These are phyloP conservation scores for Hymenoscyphus infarciens DNA, from an alignment of 2,329 filamentous ascomycete species.

Conservation along the genomic window DNA sequence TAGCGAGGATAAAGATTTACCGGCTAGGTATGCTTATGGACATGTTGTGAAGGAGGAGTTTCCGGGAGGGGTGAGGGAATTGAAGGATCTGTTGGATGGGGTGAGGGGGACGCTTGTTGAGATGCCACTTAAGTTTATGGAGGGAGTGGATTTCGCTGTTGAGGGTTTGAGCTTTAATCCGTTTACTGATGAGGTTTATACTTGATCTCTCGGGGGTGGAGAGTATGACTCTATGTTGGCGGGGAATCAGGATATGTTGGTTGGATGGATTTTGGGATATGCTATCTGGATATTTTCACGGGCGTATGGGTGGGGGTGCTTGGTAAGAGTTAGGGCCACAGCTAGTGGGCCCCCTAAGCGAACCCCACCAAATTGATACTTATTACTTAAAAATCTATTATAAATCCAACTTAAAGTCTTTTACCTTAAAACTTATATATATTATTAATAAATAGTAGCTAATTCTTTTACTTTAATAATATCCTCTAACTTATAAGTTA, in stretches of 20 bases:
- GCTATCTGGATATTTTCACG: not conserved
- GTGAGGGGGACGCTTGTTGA: slow-evolving; percentile 74
- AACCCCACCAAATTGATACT: too few species aligned
- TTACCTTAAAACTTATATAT: too few species aligned
- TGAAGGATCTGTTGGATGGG: slow-evolving; percentile 65
- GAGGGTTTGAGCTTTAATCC: slow-evolving; percentile 70
- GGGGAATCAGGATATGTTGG: not conserved
- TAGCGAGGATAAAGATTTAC: slow-evolving; percentile 39
- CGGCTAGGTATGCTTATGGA: slow-evolving; percentile 71
- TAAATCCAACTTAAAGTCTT: too few species aligned
- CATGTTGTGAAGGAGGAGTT: slow-evolving; percentile 84
- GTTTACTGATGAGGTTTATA: slow-evolving; percentile 71
- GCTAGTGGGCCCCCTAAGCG: too few species aligned
- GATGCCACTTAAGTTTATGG: slow-evolving; percentile 87
- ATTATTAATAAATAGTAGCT: too few species aligned
- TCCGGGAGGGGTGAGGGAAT: slow-evolving; percentile 64
- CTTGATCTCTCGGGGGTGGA: slow-evolving; percentile 33
- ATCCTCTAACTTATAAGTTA: too few species aligned
- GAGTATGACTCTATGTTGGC: too few species aligned
- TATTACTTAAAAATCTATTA: too few species aligned
- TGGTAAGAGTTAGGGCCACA: too few species aligned
- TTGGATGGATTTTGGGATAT: not conserved
- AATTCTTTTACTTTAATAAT: too few species aligned
- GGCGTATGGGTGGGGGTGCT: not conserved
- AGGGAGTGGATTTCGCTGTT: slow-evolving; percentile 80